Conservation (phyloP, 1,139 yeast genomes). For the Kluyveromyces sp. region DNA sequence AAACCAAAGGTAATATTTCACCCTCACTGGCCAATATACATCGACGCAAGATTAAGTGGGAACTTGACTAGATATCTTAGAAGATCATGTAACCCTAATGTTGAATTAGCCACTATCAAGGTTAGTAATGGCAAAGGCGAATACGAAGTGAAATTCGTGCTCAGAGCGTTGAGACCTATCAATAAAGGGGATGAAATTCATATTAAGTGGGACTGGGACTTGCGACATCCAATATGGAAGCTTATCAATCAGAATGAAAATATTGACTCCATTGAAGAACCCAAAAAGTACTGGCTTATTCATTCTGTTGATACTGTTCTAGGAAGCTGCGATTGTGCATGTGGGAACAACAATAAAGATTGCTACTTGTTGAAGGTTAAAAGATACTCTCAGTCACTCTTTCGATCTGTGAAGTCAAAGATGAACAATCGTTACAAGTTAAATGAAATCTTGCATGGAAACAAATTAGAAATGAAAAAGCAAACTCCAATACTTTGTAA, state of each 20-base stretch:
- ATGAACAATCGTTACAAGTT: conserved; percentile 28
- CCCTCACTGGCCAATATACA: conserved; percentile 46
- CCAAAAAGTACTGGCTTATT: conserved; percentile 47
- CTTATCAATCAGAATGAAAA: conserved; percentile 37
- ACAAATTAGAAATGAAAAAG: conserved; percentile 24
- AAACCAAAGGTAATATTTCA: conserved; percentile 66
- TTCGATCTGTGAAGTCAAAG: conserved; percentile 26
- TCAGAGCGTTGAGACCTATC: conserved; percentile 52
- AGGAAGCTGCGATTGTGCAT: conserved; percentile 67
- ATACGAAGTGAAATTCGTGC: conserved; percentile 45
- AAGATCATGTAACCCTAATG: conserved; percentile 71
- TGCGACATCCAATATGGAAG: conserved; percentile 60
- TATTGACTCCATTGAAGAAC: conserved; percentile 37
- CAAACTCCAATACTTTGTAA: conserved; percentile 30
- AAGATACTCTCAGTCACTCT: conserved; percentile 32
- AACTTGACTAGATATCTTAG: conserved; percentile 69
- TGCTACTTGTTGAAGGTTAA: conserved; percentile 57
- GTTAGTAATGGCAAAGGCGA: conserved; percentile 33
- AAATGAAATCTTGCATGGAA: conserved; percentile 25
- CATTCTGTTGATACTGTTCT: conserved; percentile 55
- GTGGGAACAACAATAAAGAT: conserved; percentile 38
- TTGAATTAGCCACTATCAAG: conserved; percentile 50
- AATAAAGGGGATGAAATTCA: conserved; percentile 60
- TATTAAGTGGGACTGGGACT: conserved; percentile 86
- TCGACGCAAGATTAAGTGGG: conserved; percentile 78